phyloP scores from a whole-genome alignment of 2,329 filamentous ascomycete species.

The Aspergillus sp. region DNA sequence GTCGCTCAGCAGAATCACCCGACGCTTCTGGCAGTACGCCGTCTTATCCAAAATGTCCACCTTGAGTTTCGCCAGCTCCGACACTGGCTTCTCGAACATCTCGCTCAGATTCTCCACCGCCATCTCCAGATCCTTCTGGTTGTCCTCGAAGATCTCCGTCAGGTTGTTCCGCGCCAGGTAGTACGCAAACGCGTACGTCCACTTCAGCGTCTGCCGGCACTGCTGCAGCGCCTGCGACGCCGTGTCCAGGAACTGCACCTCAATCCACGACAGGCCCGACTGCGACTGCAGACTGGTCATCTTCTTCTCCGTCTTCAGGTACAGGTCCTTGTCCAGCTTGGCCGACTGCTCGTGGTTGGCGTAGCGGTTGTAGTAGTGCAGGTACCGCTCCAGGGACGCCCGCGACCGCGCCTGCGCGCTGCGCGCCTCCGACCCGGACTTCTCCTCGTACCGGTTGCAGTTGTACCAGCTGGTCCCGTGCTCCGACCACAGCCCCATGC shows the following conservation, averaged over 20 bases:
- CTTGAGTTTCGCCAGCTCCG: slow-evolving; percentile 80
- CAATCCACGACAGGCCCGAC: slow-evolving; percentile 97
- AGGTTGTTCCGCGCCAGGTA: slow-evolving; percentile 95
- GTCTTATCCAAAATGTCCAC: slow-evolving; percentile 99
- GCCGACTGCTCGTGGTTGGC: slow-evolving; percentile 98
- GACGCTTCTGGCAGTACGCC: slow-evolving; percentile 88
- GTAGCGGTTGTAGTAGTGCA: slow-evolving; percentile 99
- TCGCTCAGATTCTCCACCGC: slow-evolving; percentile 95
- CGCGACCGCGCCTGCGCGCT: slow-evolving; percentile 90
- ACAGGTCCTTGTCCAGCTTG: slow-evolving; percentile 93
- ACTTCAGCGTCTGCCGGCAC: slow-evolving; percentile 97
- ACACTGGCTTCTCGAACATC: slow-evolving; percentile 98
- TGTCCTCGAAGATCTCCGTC: slow-evolving; percentile 97
- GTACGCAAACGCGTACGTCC: slow-evolving; percentile 98
- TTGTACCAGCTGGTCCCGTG: slow-evolving; percentile 99
- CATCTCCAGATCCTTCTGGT: slow-evolving; percentile 97
- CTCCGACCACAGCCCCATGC: slow-evolving; percentile 98
- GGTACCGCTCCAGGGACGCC: slow-evolving; percentile 88
- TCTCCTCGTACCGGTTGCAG: slow-evolving; percentile 96
- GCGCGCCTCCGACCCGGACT: slow-evolving; percentile 84
- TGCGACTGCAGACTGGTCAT: slow-evolving; percentile 94
- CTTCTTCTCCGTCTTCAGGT: slow-evolving; percentile 96
- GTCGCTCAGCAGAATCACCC: slow-evolving; percentile 85
- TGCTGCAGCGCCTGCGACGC: slow-evolving; percentile 92
- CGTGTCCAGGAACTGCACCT: slow-evolving; percentile 93